These are phyloP conservation scores for Chimonanthus praecox DNA, from an alignment of 164 flowering plant genomes.

Conservation along the genomic window DNA sequence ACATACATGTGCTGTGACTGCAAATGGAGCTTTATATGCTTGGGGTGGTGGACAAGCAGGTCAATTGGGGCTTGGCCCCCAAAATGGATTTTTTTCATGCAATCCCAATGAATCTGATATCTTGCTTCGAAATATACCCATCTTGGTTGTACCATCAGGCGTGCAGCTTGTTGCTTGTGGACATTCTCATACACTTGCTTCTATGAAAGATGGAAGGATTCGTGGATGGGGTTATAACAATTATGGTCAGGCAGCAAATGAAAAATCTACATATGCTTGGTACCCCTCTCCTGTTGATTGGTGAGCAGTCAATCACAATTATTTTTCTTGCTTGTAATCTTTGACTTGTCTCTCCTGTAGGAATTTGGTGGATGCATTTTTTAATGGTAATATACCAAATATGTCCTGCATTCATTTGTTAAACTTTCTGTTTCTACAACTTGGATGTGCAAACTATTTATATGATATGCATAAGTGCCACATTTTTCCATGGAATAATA, in stretches of 20 bases:
- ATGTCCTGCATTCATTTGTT: neutral
- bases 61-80: conserved; percentile 92
- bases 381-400: no score
- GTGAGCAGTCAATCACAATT: conserved; percentile 23
- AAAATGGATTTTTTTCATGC: conserved; percentile 63
- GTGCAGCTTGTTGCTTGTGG: conserved; percentile 89
- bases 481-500: neutral
- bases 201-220: conserved; percentile 74
- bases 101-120: conserved; percentile 46
- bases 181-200: conserved; percentile 85
- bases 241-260: conserved; percentile 97
- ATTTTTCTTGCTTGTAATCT: neutral
- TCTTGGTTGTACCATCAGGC: conserved; percentile 60
- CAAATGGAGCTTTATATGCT: conserved; percentile 84
- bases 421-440: neutral
- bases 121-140: conserved; percentile 76
- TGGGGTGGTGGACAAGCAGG: conserved; percentile 97
- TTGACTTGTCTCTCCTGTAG: no score
- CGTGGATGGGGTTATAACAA: conserved; percentile 96
- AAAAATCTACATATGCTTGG: conserved; percentile 89
- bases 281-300: conserved; percentile 96
- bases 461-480: neutral
- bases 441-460: neutral
- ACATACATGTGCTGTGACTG: conserved; percentile 83
- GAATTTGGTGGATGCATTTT: no score